Percentiles rank a stretch among this genome's conserved stretches.
phyloP scores from a whole-genome alignment of 1,284 basidiomycete species.

The Lentinus polychrous region DNA sequence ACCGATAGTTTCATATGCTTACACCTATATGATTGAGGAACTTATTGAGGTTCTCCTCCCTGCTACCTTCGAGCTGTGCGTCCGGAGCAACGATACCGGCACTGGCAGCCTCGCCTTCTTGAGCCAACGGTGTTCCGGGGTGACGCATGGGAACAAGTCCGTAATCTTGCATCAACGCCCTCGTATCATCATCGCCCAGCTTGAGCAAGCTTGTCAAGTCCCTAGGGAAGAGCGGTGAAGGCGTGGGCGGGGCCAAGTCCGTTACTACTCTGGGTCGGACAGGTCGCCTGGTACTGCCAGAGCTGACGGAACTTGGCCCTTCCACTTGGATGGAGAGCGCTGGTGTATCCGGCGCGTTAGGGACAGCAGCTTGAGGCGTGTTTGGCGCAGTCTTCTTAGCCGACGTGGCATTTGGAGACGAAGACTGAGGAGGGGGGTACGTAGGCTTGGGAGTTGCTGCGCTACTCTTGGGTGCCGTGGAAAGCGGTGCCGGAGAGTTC shows the following conservation, averaged over 20 bases:
- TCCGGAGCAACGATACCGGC: neutral
- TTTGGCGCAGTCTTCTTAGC: neutral
- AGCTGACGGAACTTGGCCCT: conserved; percentile 1
- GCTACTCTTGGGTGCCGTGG: conserved; percentile 9
- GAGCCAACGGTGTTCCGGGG: conserved; percentile 9
- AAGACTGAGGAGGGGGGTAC: conserved; percentile 21
- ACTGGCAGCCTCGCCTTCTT: neutral
- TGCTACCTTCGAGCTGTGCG: neutral
- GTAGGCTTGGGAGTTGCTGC: conserved; percentile 12
- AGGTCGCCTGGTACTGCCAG: neutral
- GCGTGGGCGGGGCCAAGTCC: conserved; percentile 13
- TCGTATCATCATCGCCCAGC: conserved; percentile 32
- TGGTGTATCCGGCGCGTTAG: neutral
- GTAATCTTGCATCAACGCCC: conserved; percentile 35
- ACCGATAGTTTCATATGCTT: conserved; percentile 15
- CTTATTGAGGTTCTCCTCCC: conserved; percentile 33
- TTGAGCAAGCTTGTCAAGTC: conserved; percentile 34
- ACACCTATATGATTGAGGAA: conserved; percentile 44
- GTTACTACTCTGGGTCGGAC: neutral
- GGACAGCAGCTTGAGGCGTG: neutral
- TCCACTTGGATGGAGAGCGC: neutral
- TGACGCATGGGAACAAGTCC: conserved; percentile 24
- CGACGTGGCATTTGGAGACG: conserved; percentile 20
- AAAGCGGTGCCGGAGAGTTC: conserved; percentile 23
- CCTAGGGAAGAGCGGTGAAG: conserved; percentile 22